Conservation (phyloP, 805 yeast genomes). For the Zygotorulaspora danielsina region DNA sequence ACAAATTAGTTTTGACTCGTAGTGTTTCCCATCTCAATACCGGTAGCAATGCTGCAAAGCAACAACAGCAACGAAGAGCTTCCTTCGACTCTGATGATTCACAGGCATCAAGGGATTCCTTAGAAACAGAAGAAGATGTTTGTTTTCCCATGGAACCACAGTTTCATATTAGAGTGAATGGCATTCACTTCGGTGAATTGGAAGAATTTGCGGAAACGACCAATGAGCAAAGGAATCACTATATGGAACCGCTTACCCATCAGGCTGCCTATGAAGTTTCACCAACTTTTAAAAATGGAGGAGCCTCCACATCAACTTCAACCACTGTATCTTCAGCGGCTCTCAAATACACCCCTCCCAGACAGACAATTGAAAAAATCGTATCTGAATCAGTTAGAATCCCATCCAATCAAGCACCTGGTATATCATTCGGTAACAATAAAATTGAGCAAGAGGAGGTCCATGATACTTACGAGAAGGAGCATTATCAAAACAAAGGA, state of each 20-base stretch:
- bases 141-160: constrained; percentile 84
- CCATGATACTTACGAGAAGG: constrained; percentile 8
- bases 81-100: constrained; percentile 62
- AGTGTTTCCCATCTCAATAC: constrained; percentile 11
- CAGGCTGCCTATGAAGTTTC: constrained; percentile 1
- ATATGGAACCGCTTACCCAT: constrained; percentile 24
- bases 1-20: constrained; percentile 8
- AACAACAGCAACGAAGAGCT: constrained; percentile 22
- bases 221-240: constrained; percentile 43
- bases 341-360: constrained; percentile 63
- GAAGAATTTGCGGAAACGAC: constrained; percentile 72
- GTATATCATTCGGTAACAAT: constrained; percentile 41
- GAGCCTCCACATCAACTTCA: constrained; percentile 31
- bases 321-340: constrained; percentile 48
- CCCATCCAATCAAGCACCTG: constrained; percentile 16
- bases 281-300: constrained; percentile 9
- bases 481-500: not conserved
- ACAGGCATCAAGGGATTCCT: constrained; percentile 71
- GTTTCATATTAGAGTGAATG: constrained; percentile 58
- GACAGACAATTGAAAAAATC: constrained; percentile 5
- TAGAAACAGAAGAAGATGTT: constrained; percentile 95
- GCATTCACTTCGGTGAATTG: constrained; percentile 87
- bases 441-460: constrained; percentile 32
- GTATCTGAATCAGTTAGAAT: not conserved
- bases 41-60: constrained; percentile 4